Conservation (phyloP, 1,139 yeast species). For the Groenewaldozyma sp. region DNA sequence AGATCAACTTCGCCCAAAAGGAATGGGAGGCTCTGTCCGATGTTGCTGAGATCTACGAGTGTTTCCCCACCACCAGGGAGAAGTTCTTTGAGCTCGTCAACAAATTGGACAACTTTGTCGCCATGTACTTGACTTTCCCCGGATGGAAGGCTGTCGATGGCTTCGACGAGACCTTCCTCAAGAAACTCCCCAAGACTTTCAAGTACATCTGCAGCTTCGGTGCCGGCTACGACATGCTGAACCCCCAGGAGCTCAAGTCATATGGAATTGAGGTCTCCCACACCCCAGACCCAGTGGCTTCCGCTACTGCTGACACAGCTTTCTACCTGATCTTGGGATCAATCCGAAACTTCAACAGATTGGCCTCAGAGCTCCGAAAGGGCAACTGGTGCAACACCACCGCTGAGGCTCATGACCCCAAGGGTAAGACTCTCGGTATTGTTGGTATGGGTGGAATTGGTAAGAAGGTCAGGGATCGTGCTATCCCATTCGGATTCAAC, state of each 20-base stretch:
- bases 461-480: conserved; percentile 57
- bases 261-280: conserved; percentile 54
- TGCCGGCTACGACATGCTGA: conserved; percentile 79
- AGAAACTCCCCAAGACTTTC: conserved; percentile 50
- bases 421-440: conserved; percentile 56
- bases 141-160: conserved; percentile 37
- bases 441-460: conserved; percentile 81
- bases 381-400: conserved; percentile 25
- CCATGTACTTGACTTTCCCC: conserved; percentile 18
- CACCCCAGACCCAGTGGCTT: conserved; percentile 60
- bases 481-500: conserved; percentile 52
- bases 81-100: conserved; percentile 28
- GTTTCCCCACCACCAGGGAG: conserved; percentile 11
- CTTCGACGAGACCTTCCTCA: conserved; percentile 63
- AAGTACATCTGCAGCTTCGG: conserved; percentile 70
- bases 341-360: conserved; percentile 46
- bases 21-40: conserved; percentile 1
- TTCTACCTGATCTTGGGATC: conserved; percentile 50
- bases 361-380: conserved; percentile 30
- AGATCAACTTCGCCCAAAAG: not conserved
- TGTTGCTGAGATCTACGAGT: not conserved
- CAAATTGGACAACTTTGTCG: conserved; percentile 26
- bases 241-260: conserved; percentile 40
- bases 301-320: conserved; percentile 70
- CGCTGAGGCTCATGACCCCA: conserved; percentile 41